These are phyloP conservation scores for Dryas octopetala DNA, from an alignment of 306 rosid species.

Conservation along the genomic window DNA sequence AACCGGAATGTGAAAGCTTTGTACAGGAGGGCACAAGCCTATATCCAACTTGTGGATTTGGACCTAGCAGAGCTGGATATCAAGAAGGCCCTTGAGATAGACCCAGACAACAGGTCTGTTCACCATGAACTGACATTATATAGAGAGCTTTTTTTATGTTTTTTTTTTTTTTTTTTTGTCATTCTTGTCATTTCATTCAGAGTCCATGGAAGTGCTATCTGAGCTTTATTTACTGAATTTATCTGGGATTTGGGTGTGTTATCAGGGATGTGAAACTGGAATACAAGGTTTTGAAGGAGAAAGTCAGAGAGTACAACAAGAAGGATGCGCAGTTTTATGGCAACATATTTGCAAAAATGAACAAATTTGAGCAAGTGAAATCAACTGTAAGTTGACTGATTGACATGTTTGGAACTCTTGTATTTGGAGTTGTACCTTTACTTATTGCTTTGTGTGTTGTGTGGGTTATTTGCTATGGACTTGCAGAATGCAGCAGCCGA, in stretches of 20 bases:
- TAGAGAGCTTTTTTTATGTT: not conserved
- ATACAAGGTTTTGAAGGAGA: conserved; percentile 33
- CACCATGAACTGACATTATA: not conserved
- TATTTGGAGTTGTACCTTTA: too few species aligned
- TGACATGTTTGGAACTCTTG: too few species aligned
- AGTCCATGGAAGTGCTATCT: too few species aligned
- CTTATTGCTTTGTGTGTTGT: too few species aligned
- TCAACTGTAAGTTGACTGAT: not conserved
- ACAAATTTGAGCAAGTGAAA: conserved; percentile 37
- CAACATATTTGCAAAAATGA: conserved; percentile 51
- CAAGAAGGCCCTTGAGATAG: conserved; percentile 45
- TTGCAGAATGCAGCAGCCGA: conserved; percentile 14
- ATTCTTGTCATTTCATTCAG: too few species aligned
- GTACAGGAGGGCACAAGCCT: conserved; percentile 48
- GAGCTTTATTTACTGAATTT: too few species aligned
- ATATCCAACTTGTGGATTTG: conserved; percentile 39
- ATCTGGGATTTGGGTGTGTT: not conserved
- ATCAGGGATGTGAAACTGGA: conserved; percentile 38
- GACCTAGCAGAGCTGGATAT: conserved; percentile 48
- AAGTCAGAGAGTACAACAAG: conserved; percentile 44
- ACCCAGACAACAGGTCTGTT: conserved; percentile 40
- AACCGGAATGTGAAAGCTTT: conserved; percentile 44
- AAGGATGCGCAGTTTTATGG: conserved; percentile 44
- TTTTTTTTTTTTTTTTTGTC: not conserved
- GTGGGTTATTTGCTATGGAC: too few species aligned